A percentile compares a stretch with the other conserved stretches of the same genome.
Evolutionary conservation across 1,284 basidiomycete genomes (phyloP).

Genomic region (Naganishia albida): DNA sequence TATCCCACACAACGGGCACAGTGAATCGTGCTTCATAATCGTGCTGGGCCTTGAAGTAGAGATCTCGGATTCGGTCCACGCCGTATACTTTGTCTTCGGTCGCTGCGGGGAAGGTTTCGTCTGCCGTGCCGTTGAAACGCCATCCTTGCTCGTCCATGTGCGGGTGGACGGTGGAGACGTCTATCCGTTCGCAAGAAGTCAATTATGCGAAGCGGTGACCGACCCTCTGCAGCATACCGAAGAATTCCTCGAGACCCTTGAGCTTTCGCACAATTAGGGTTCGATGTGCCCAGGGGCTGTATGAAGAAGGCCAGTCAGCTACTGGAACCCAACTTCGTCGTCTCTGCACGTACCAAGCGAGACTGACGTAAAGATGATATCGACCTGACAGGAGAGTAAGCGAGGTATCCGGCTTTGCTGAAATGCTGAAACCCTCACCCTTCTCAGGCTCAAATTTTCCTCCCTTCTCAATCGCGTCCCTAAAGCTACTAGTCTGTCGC

Average conservation of each 20-base stretch:
- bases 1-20: constrained; percentile 95
- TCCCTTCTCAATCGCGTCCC: constrained; percentile 69
- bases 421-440: constrained; percentile 59
- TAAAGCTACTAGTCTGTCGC: constrained; percentile 70
- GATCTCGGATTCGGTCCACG: constrained; percentile 73
- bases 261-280: constrained; percentile 84
- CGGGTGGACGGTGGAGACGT: constrained; percentile 80
- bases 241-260: constrained; percentile 83
- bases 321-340: no score
- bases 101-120: constrained; percentile 69
- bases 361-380: constrained; percentile 86
- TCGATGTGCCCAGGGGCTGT: constrained; percentile 83
- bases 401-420: not conserved
- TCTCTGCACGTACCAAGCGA: constrained; percentile 63
- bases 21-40: constrained; percentile 71
- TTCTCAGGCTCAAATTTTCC: constrained; percentile 78
- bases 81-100: constrained; percentile 71
- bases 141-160: constrained; percentile 80
- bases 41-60: constrained; percentile 78
- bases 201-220: constrained; percentile 1
- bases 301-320: constrained; percentile 7
- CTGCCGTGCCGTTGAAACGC: constrained; percentile 65
- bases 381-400: constrained; percentile 54
- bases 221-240: constrained; percentile 60
- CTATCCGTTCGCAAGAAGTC: constrained; percentile 52